phyloP scores from a whole-genome alignment of 768 basidiomycete species.

The Collybia mongolica region DNA sequence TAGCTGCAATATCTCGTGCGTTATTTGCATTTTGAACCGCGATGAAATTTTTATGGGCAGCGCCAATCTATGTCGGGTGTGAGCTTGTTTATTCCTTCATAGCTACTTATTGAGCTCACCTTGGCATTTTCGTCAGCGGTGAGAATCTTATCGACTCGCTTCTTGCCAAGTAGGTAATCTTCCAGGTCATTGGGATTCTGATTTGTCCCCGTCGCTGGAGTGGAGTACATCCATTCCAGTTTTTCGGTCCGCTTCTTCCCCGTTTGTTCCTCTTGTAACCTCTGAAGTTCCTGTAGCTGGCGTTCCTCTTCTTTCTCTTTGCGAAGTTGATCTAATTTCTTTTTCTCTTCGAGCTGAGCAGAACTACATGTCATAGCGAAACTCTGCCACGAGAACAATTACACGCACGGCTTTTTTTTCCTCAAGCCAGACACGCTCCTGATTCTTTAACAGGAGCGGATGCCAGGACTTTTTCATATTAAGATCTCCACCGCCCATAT shows the following conservation, averaged over 20 bases:
- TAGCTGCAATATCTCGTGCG: conserved; percentile 82
- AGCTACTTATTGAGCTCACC: conserved; percentile 35
- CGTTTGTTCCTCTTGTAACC: conserved; percentile 92
- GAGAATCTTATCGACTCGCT: conserved; percentile 94
- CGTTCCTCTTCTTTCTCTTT: conserved; percentile 99
- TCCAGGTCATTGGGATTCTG: conserved; percentile 91
- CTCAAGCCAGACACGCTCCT: conserved; percentile 99
- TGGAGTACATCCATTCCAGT: conserved; percentile 99
- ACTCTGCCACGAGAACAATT: not conserved
- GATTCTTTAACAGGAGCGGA: conserved; percentile 95
- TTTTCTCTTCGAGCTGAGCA: conserved; percentile 91
- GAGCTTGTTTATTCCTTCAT: conserved; percentile 8
- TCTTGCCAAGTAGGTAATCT: conserved; percentile 96
- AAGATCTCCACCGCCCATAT: conserved; percentile 97
- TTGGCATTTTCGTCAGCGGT: conserved; percentile 92
- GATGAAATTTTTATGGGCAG: conserved; percentile 89
- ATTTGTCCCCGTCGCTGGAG: conserved; percentile 86
- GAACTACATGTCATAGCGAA: conserved; percentile 7
- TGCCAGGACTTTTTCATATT: conserved; percentile 99
- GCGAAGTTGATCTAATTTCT: conserved; percentile 93
- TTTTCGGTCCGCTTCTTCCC: conserved; percentile 94
- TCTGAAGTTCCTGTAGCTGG: conserved; percentile 93
- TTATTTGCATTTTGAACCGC: conserved; percentile 94
- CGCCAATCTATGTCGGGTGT: conserved; percentile 58
- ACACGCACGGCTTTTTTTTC: conserved; percentile 90